Conservation (phyloP, 495 filamentous ascomycete genomes). For the Aspergillus taichungensis region DNA sequence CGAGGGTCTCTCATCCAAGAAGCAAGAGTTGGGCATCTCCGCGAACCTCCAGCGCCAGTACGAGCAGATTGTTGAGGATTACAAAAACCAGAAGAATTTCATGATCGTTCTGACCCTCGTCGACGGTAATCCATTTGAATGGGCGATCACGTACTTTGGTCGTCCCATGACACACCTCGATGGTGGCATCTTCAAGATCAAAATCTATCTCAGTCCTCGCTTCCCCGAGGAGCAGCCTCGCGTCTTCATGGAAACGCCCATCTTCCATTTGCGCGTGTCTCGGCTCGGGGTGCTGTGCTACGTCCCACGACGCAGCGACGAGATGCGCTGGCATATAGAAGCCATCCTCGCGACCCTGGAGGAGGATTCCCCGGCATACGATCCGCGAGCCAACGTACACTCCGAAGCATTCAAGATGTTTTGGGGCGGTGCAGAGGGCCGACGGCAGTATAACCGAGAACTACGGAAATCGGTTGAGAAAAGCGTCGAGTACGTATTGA, state of each 20-base stretch:
- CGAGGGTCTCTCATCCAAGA: slow-evolving; percentile 54
- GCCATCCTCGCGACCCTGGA: slow-evolving; percentile 77
- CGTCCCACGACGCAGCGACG: slow-evolving; percentile 61
- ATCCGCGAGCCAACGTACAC: slow-evolving; percentile 82
- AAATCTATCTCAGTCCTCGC: slow-evolving; percentile 71
- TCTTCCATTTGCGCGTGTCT: slow-evolving; percentile 88
- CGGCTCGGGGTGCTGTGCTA: slow-evolving; percentile 76
- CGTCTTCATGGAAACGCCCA: slow-evolving; percentile 64
- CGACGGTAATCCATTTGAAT: slow-evolving; percentile 47
- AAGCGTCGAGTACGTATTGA: slow-evolving; percentile 39
- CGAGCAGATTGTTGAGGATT: slow-evolving; percentile 69
- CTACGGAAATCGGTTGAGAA: slow-evolving; percentile 53
- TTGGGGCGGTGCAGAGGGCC: slow-evolving; percentile 74
- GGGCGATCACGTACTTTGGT: slow-evolving; percentile 73
- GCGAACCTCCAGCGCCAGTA: slow-evolving; percentile 74
- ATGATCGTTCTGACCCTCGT: slow-evolving; percentile 67
- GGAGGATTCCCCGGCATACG: slow-evolving; percentile 79
- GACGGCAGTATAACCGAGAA: slow-evolving; percentile 74
- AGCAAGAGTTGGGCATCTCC: slow-evolving; percentile 65
- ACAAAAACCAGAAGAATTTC: slow-evolving; percentile 57
- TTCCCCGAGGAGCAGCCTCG: slow-evolving; percentile 91
- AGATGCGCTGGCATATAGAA: slow-evolving; percentile 76
- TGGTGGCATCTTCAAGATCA: slow-evolving; percentile 80
- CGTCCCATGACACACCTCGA: slow-evolving; percentile 89
- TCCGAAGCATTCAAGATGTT: slow-evolving; percentile 78